A percentile compares a stretch with the other conserved stretches of the same genome.
Conservation (phyloP, 768 basidiomycete species). For the Rubroboletus satanas region DNA sequence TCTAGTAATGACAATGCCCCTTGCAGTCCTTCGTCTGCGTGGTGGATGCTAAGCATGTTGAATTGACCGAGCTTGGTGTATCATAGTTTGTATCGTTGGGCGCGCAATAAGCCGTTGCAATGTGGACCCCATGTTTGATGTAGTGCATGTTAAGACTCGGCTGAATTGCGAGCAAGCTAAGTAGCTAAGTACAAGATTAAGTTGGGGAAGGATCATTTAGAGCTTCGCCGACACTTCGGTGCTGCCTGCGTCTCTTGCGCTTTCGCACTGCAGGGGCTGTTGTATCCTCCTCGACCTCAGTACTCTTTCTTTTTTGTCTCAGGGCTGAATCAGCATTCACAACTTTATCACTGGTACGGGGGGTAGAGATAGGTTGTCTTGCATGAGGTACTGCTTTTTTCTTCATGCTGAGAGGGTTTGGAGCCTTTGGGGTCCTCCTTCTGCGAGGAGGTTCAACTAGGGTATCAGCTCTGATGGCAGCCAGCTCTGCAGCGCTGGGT, state of each 20-base stretch:
- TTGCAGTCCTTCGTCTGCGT: slow-evolving; percentile 67
- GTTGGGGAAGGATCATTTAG: not conserved
- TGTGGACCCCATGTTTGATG: not conserved
- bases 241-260: slow-evolving; percentile 26
- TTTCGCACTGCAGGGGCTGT: not conserved
- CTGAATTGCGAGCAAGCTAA: not conserved
- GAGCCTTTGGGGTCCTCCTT: slow-evolving; percentile 72
- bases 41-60: slow-evolving; percentile 54
- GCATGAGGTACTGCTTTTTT: slow-evolving; percentile 56
- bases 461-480: slow-evolving; percentile 36
- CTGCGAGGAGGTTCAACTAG: slow-evolving; percentile 45
- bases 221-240: not conserved
- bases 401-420: slow-evolving; percentile 91
- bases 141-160: not conserved
- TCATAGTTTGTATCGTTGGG: slow-evolving; percentile 1
- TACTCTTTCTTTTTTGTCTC: slow-evolving; percentile 22
- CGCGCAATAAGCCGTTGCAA: not conserved
- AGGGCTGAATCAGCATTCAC: not conserved
- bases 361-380: not conserved
- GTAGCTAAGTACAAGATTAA: not conserved
- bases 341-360: not conserved
- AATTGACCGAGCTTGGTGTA: not conserved
- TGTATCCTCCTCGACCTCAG: not conserved
- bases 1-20: not conserved
- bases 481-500: slow-evolving; percentile 46